Evolutionary conservation across 73 alveolate species (phyloP).

Genomic region (Durusdinium trenchii): DNA sequence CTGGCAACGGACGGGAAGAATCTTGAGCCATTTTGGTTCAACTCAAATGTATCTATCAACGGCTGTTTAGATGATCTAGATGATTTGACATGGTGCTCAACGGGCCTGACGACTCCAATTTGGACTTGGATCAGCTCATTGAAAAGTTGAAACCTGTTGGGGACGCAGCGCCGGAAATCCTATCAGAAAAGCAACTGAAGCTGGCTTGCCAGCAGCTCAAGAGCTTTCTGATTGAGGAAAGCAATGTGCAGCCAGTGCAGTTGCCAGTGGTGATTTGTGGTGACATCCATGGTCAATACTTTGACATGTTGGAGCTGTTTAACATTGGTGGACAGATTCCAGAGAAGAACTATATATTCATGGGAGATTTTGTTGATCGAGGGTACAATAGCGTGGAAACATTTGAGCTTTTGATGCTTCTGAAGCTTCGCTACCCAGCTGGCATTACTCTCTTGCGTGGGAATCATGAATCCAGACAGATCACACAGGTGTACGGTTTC

Average conservation of each 20-base stretch:
- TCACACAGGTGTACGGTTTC: slow-evolving; percentile 98
- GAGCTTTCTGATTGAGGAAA: slow-evolving; percentile 78
- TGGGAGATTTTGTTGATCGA: slow-evolving; percentile 98
- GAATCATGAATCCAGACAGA: slow-evolving; percentile 98
- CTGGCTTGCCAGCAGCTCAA: slow-evolving; percentile 79
- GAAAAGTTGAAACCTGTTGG: slow-evolving; percentile 64
- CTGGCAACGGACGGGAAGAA: too few relatives aligned
- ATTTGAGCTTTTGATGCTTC: slow-evolving; percentile 97
- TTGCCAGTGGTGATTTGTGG: slow-evolving; percentile 97
- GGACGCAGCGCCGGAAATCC: slow-evolving; percentile 52
- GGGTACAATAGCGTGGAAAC: slow-evolving; percentile 98
- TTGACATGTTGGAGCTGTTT: slow-evolving; percentile 97
- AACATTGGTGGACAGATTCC: slow-evolving; percentile 97
- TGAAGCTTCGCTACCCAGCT: slow-evolving; percentile 98
- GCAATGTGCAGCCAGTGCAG: slow-evolving; percentile 93
- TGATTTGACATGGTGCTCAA: too few relatives aligned
- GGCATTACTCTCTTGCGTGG: slow-evolving; percentile 96
- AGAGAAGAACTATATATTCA: slow-evolving; percentile 96
- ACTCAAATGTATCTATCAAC: too few relatives aligned
- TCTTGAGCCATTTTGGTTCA: too few relatives aligned
- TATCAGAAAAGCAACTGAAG: slow-evolving; percentile 55
- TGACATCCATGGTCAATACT: slow-evolving; percentile 97
- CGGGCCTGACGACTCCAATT: too few relatives aligned
- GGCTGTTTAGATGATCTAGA: too few relatives aligned
- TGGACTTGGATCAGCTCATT: slow-evolving; percentile 60